These are phyloP conservation scores for Craterostigma plantagineum DNA, from an alignment of 257 asterid genomes.

Conservation along the genomic window DNA sequence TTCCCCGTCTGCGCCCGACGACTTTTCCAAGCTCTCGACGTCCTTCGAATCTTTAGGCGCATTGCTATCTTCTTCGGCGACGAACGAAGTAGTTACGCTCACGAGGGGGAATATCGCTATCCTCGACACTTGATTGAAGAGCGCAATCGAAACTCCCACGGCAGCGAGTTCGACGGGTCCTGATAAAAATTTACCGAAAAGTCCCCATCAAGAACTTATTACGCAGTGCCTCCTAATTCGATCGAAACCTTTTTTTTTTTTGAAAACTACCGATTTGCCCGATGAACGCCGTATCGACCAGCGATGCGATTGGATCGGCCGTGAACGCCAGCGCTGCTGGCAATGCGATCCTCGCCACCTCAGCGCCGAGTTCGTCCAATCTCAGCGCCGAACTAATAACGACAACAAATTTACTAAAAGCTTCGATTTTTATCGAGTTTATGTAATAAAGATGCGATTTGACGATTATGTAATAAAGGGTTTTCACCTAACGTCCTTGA, in stretches of 20 bases:
- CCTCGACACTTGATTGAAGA: constrained; percentile 41
- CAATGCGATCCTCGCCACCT: constrained; percentile 29
- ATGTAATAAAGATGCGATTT: no score
- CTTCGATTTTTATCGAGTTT: no score
- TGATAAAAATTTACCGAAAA: no score
- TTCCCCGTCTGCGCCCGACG: constrained; percentile 12
- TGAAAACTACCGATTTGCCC: constrained; percentile 31
- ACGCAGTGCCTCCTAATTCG: no score
- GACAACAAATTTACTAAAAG: no score
- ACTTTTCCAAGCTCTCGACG: constrained; percentile 16
- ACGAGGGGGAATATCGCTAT: constrained; percentile 48
- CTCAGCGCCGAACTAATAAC: no score
- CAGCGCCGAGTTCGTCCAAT: constrained; percentile 25
- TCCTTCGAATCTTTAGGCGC: constrained; percentile 11
- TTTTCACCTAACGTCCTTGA: no score
- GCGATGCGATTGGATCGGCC: constrained; percentile 46
- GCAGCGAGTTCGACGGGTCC: constrained; percentile 48
- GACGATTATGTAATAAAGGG: no score
- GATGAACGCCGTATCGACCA: constrained; percentile 37
- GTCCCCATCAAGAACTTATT: neutral
- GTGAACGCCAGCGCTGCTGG: constrained; percentile 47
- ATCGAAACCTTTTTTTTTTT: neutral
- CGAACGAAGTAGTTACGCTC: constrained; percentile 45
- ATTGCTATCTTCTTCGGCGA: constrained; percentile 45
- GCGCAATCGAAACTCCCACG: constrained; percentile 43